These are phyloP conservation scores for Aureobasidium vineae DNA, from an alignment of 2,329 filamentous ascomycete genomes.

Conservation along the genomic window DNA sequence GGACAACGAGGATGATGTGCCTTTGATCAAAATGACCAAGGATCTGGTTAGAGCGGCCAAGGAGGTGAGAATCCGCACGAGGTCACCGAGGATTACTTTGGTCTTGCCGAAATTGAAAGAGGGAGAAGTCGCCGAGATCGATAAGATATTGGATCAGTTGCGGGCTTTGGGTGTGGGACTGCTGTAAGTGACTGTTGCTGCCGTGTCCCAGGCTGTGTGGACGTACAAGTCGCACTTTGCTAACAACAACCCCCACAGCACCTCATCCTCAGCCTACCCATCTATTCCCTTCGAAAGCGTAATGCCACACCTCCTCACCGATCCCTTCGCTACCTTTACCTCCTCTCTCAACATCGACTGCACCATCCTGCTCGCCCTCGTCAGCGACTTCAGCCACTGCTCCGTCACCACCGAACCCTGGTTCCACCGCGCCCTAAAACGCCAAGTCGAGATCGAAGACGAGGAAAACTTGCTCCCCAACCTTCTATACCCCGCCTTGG, in stretches of 20 bases:
- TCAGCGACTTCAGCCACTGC: slow-evolving; percentile 69
- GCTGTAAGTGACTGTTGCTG: slow-evolving; percentile 18
- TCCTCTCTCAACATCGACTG: slow-evolving; percentile 60
- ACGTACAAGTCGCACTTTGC: too few species aligned
- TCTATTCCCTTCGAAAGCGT: slow-evolving; percentile 32
- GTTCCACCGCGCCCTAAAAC: slow-evolving; percentile 60
- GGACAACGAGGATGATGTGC: slow-evolving; percentile 55
- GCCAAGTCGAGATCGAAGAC: slow-evolving; percentile 64
- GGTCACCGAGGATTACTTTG: slow-evolving; percentile 58
- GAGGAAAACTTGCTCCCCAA: slow-evolving; percentile 59
- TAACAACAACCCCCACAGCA: slow-evolving; percentile 14
- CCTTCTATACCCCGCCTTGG: slow-evolving; percentile 62
- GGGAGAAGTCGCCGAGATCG: slow-evolving; percentile 54
- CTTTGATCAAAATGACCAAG: slow-evolving; percentile 60
- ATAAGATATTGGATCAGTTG: slow-evolving; percentile 57
- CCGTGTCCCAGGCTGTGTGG: too few species aligned
- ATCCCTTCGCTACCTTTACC: slow-evolving; percentile 42
- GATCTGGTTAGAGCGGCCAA: slow-evolving; percentile 58
- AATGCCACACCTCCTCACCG: slow-evolving; percentile 39
- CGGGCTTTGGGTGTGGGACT: slow-evolving; percentile 49
- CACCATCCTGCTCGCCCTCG: slow-evolving; percentile 68
- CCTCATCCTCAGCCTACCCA: slow-evolving; percentile 29
- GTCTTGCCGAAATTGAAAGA: slow-evolving; percentile 59
- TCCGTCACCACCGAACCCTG: slow-evolving; percentile 49
- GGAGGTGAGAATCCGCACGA: slow-evolving; percentile 58